Base-by-base conservation (phyloP, 768 basidiomycete species). In the Hypholoma sublateritium region DNA sequence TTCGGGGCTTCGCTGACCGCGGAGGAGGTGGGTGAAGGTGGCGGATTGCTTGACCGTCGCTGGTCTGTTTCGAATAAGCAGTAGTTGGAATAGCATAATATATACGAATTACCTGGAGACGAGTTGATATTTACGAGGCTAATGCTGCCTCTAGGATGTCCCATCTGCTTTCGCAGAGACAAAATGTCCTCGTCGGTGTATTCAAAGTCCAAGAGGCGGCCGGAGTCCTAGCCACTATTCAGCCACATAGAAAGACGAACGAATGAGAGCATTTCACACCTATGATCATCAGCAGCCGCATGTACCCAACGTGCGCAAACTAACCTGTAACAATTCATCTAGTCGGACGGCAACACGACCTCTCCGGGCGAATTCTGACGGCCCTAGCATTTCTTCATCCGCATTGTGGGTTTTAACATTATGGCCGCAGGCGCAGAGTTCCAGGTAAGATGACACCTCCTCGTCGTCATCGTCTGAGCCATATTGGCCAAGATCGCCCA, bases 291-390 rank as follows among this genome's bases (percentile, higher is more conserved):
- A 59, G 53, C 22, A 19, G 46, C 48, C 16, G 41, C 43, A 53
- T 17, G 55, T 44, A n/a, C 22, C 42, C 45, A 41, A 53, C 22
- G 35, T 50, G 42, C 44, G 58, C 43, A 22, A 36, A 65, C 86
- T 61, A 60, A 91, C 93, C 81, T 93, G 82, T 46, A 95, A 73
- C 53, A 90, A 68, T 69, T 93, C 91, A 66, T 95, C 94, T 51
- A 95, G 79, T 56, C 89, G 82, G 50, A 87, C 82, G 3, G 91
- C 93, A 11, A 91, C 83, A 55, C 85, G 86, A 42, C 80, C 83
- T 69, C 90, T 80, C 39, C 94, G 81, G n/a, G 74, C 70, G 69
- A 88, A 87, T 71, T 93, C 88, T 46, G 80, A 78, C 49, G 74
- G 77, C 56, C 83, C 85, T 32, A 89, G 69, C 48, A 72, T 71